Base-by-base conservation (phyloP, 1,284 basidiomycete species). In the Cutaneotrichosporon sp. region DNA sequence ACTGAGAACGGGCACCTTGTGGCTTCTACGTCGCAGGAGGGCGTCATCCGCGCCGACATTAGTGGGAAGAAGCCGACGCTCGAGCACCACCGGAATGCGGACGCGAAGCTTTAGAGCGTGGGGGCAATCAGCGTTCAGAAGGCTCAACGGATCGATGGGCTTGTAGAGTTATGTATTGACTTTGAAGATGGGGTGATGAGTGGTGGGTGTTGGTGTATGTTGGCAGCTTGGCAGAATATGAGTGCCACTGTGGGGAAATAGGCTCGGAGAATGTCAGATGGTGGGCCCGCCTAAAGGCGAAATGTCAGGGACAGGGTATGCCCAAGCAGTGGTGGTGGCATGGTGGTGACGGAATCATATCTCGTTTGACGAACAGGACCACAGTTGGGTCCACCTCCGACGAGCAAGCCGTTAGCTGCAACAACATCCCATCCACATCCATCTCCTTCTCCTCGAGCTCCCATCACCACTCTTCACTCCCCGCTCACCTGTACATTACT, bases 1-100 rank as follows among this genome's bases (percentile, higher is more conserved):
- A 87, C 88, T 7, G 83, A 83, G 38, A 79, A 82, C 24, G 92
- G 92, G 6, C 83, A 78, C 14, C 81, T 95, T 22, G 82, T 93
- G 14, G 92, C 92, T 11, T 85, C 89, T 11, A 88, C 87, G 33
- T 85, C 86, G 22, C 92, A 95, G 75, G 92, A 95, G 81, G 92
- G 92, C 4, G 89, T 82, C 7, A 77, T 82, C 13, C 68, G 81
- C 33, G 79, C 78, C 0, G 71, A 74, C 64, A 47, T 70, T 42
- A 57, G 52, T 27, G 69, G 69, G 11, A 73, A 73, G 63, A 25
- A 53, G 33, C 58, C 64, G 6, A 61, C 45, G 34, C 42, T 47
- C 64, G 65, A 64, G 70, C 66, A 14, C 24, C 62, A 61, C 55
- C 60, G 58, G 56, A 64, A 54, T 68, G 54, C 54, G 46, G 70